Conservation (phyloP, 805 yeast genomes). For the Cyberlindnera sargentensis region DNA sequence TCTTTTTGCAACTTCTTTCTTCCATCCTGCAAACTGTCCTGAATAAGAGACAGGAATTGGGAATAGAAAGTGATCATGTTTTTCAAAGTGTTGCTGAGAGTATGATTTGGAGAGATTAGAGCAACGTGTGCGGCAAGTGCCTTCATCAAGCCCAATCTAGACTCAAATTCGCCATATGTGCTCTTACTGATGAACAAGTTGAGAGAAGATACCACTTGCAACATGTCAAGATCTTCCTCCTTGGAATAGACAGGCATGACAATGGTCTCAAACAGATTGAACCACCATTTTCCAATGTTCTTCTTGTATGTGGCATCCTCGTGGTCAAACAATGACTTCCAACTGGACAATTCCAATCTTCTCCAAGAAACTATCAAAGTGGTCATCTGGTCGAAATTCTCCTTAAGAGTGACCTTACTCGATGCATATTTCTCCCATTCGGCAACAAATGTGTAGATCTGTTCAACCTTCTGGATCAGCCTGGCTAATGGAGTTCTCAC, state of each 20-base stretch:
- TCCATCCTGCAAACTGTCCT: constrained; percentile 34
- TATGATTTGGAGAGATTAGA: constrained; percentile 24
- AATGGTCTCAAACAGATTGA: constrained; percentile 77
- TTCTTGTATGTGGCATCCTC: constrained; percentile 48
- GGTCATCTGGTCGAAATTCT: constrained; percentile 52
- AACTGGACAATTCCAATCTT: constrained; percentile 73
- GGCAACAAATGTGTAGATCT: constrained; percentile 67
- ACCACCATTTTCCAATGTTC: constrained; percentile 82
- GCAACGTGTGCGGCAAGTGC: constrained; percentile 57
- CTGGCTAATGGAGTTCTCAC: constrained; percentile 68
- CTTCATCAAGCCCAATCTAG: constrained; percentile 51
- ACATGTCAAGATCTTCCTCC: constrained; percentile 29
- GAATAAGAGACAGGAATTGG: constrained; percentile 53
- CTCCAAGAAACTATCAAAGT: constrained; percentile 84
- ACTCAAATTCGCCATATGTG: constrained; percentile 63
- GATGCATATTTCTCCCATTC: constrained; percentile 96
- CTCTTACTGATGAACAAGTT: constrained; percentile 72
- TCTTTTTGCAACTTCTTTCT: constrained; percentile 66
- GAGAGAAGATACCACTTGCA: constrained; percentile 47
- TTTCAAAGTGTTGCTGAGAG: constrained; percentile 34
- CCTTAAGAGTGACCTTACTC: constrained; percentile 57
- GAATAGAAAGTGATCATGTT: constrained; percentile 59
- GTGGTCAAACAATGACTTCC: constrained; percentile 67
- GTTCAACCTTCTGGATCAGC: constrained; percentile 76
- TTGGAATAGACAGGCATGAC: constrained; percentile 37